Evolutionary conservation across 1,284 basidiomycete genomes (phyloP).

Genomic region (Bjerkandera adusta): DNA sequence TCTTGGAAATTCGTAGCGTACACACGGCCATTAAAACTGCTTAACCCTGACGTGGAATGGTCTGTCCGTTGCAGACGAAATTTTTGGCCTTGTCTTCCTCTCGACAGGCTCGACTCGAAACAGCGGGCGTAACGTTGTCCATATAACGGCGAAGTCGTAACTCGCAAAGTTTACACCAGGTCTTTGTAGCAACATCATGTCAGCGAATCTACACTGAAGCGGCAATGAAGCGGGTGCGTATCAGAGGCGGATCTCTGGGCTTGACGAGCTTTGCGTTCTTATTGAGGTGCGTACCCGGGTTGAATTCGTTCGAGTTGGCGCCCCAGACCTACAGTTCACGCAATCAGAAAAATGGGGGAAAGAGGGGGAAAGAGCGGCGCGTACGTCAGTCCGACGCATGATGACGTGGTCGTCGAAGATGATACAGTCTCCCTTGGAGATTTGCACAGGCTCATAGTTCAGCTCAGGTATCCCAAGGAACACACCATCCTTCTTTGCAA

Average conservation of each 20-base stretch:
- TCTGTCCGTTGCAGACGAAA: background rate
- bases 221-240: constrained; percentile 5
- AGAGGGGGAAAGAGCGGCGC: background rate
- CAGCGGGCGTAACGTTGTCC: constrained; percentile 18
- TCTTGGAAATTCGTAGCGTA: too few species aligned
- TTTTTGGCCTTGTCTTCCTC: background rate
- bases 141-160: constrained; percentile 23
- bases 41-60: background rate
- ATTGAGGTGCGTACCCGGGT: constrained; percentile 22
- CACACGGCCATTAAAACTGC: too few species aligned
- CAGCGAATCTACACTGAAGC: background rate
- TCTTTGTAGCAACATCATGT: too few species aligned
- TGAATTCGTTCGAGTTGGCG: constrained; percentile 17
- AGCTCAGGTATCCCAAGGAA: constrained; percentile 22
- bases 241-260: constrained; percentile 23
- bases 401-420: constrained; percentile 27
- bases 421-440: constrained; percentile 24
- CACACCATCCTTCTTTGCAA: constrained; percentile 22
- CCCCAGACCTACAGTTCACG: constrained; percentile 20
- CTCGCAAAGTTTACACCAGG: constrained; percentile 21
- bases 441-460: constrained; percentile 14
- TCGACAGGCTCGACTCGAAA: constrained; percentile 18
- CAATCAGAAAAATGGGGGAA: background rate
- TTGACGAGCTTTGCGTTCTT: constrained; percentile 19
- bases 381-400: constrained; percentile 23